These are phyloP conservation scores for Microsporum canis DNA, from an alignment of 2,329 filamentous ascomycete species.

Conservation along the genomic window DNA sequence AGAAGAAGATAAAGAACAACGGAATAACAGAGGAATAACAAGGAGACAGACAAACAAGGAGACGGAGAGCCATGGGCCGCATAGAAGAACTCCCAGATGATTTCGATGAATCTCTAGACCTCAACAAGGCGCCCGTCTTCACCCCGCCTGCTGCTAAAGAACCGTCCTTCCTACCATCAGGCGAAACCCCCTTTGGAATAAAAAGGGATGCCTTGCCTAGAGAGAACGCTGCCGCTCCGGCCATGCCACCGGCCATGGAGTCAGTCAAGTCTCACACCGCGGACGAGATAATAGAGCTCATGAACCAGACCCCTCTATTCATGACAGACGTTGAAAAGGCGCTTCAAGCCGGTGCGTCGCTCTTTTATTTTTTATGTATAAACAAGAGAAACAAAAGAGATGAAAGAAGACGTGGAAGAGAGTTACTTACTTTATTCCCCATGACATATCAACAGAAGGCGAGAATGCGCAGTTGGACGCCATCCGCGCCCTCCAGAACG, in stretches of 20 bases:
- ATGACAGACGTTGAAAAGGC: slow-evolving; percentile 76
- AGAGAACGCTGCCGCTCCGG: slow-evolving; percentile 26
- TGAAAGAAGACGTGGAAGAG: not conserved
- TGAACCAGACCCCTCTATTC: slow-evolving; percentile 72
- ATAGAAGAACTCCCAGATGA: slow-evolving; percentile 42
- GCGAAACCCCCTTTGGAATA: slow-evolving; percentile 31
- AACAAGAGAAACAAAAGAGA: not conserved
- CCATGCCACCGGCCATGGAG: slow-evolving; percentile 49
- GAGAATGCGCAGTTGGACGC: slow-evolving; percentile 79
- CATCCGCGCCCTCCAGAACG: slow-evolving; percentile 79
- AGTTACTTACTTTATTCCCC: not conserved
- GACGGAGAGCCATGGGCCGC: slow-evolving; percentile 37
- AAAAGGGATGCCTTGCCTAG: slow-evolving; percentile 25
- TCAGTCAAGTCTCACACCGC: slow-evolving; percentile 45
- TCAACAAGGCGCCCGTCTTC: slow-evolving; percentile 24
- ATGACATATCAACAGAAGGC: slow-evolving; percentile 32
- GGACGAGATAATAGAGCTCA: slow-evolving; percentile 51
- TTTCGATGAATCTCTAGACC: slow-evolving; percentile 37
- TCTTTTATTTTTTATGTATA: not conserved
- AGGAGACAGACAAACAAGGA: not conserved
- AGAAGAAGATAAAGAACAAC: not conserved
- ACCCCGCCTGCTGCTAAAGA: slow-evolving; percentile 5
- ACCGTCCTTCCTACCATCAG: slow-evolving; percentile 14
- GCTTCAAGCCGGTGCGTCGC: slow-evolving; percentile 39
- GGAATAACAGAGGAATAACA: not conserved